Evolutionary conservation across 306 rosid genomes (phyloP).

Genomic region (Pyrus betulifolia): DNA sequence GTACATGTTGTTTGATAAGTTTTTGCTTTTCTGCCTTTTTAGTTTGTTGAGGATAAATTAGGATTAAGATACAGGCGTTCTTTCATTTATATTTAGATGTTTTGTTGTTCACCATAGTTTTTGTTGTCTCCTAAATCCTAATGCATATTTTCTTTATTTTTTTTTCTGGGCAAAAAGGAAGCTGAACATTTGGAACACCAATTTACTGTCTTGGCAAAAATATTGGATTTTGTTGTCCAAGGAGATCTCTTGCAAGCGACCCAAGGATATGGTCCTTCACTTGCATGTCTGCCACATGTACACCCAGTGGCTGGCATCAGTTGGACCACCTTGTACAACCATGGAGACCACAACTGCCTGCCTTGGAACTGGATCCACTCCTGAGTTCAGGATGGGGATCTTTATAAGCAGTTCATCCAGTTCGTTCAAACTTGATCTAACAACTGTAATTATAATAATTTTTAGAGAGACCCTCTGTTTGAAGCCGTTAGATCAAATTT

Average conservation of each 20-base stretch:
- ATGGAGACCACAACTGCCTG: slow-evolving; percentile 23
- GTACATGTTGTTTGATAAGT: too few species aligned
- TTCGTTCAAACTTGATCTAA: too few species aligned
- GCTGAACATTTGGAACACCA: background rate
- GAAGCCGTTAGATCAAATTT: too few species aligned
- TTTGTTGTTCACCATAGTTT: background rate
- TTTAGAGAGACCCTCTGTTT: rapidly evolving
- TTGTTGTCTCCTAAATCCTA: background rate
- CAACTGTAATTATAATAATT: too few species aligned
- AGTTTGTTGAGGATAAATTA: too few species aligned
- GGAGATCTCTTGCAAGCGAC: slow-evolving; percentile 25
- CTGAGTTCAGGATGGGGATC: too few species aligned
- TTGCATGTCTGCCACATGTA: slow-evolving; percentile 49
- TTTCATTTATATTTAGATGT: background rate
- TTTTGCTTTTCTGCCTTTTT: too few species aligned
- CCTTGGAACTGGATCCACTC: background rate
- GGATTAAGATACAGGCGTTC: background rate
- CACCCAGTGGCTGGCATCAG: slow-evolving; percentile 14
- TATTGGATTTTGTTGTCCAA: slow-evolving; percentile 25
- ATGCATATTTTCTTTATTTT: background rate
- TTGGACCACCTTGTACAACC: slow-evolving; percentile 30
- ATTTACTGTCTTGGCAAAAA: background rate
- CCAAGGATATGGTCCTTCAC: slow-evolving; percentile 25
- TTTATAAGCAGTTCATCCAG: rapidly evolving
- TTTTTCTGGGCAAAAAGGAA: background rate